Percentiles rank a stretch among this genome's conserved stretches.
These are phyloP conservation scores for Eutrema salsugineum DNA, from an alignment of 441 rosid species.

Conservation along the genomic window DNA sequence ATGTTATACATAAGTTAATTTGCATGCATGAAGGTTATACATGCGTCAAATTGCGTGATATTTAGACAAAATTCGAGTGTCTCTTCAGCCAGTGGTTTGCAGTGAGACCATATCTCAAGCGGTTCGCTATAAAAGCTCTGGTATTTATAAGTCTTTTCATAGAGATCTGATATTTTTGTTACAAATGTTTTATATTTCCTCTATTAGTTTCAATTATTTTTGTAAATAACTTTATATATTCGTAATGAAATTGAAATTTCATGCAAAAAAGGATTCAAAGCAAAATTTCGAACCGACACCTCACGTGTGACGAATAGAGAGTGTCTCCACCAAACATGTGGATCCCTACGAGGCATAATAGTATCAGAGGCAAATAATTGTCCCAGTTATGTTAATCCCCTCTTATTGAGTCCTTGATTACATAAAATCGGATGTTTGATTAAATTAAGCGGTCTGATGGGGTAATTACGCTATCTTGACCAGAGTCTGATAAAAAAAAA, in stretches of 20 bases:
- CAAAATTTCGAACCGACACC: constrained; percentile 28
- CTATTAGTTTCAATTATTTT: too few relatives aligned
- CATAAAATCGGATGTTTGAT: neutral
- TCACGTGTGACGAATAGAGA: constrained; percentile 31
- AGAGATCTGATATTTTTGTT: too few relatives aligned
- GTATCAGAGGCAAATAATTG: constrained; percentile 15
- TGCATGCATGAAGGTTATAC: neutral
- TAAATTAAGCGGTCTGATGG: neutral
- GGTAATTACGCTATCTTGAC: neutral
- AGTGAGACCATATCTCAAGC: too few relatives aligned
- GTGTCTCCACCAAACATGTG: constrained; percentile 23
- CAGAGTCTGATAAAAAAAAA: neutral
- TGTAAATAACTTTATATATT: too few relatives aligned
- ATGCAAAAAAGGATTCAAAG: neutral
- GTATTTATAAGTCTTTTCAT: too few relatives aligned
- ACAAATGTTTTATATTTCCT: too few relatives aligned
- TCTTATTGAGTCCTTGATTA: neutral
- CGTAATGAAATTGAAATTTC: too few relatives aligned
- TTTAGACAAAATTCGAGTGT: neutral
- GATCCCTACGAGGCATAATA: constrained; percentile 23
- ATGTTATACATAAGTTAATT: neutral
- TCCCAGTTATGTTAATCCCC: neutral
- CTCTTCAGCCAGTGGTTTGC: too few relatives aligned
- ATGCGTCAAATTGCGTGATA: constrained; percentile 1
- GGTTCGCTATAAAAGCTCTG: too few relatives aligned